Conservation (phyloP, 306 rosid genomes). For the Astragalus membranaceus region DNA sequence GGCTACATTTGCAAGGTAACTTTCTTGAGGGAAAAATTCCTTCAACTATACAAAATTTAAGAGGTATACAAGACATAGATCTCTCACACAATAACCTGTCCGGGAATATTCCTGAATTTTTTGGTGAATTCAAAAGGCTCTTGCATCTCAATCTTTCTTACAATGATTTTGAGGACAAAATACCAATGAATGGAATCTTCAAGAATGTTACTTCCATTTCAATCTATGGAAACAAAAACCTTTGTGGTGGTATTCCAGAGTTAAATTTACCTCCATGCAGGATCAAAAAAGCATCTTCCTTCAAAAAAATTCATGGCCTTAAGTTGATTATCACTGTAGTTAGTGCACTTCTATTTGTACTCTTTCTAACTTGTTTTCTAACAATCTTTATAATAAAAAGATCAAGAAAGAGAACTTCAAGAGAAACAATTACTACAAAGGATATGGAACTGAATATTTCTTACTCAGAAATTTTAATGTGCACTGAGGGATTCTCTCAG, state of each 20-base stretch:
- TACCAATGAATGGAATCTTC: conserved; percentile 30
- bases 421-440: background rate
- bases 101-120: conserved; percentile 31
- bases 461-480: conserved; percentile 14
- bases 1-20: conserved; percentile 30
- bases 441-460: conserved; percentile 14
- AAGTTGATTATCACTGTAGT: conserved; percentile 21
- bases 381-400: background rate
- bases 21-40: conserved; percentile 30
- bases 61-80: conserved; percentile 30
- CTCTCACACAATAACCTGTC: conserved; percentile 30
- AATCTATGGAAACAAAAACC: conserved; percentile 22
- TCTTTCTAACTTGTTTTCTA: conserved; percentile 18
- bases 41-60: conserved; percentile 13
- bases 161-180: conserved; percentile 31
- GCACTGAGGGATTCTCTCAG: conserved; percentile 28
- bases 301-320: background rate
- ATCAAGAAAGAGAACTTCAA: background rate
- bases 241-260: conserved; percentile 32
- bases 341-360: background rate
- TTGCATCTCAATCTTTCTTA: conserved; percentile 22
- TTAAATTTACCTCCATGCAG: conserved; percentile 26
- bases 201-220: conserved; percentile 18
- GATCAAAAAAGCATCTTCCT: background rate
- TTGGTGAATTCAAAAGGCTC: conserved; percentile 13